Evolutionary conservation across 257 asterid species (phyloP), one percentile per base, ranked within the genome.

Genomic region (Rhazya stricta): DNA sequence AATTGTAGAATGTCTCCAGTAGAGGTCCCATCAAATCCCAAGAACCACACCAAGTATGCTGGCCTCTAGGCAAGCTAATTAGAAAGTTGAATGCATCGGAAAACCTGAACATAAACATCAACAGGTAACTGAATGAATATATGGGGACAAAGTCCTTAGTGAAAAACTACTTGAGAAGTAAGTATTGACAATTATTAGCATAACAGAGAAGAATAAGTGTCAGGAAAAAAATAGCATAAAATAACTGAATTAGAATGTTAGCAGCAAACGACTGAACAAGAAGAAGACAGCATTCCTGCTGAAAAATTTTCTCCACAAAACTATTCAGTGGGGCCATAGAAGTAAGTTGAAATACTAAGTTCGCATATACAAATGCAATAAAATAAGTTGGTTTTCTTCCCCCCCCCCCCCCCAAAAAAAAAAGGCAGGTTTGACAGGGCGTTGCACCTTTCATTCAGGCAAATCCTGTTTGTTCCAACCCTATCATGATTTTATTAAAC

Each of bases 11-110:
- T 68, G 99, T 91, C 86, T 94, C 99, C 54, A 94, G 87, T 61
- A 94, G 88, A 73, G 99, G 99, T 42, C 98, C 97, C 98, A 94
- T 94, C 46, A 94, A 77, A 72, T 90, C 96, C 96, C 94, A 91
- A 51, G 85, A 85, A 67, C 89, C 88, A 72, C 99, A 94, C 97
- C 99, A 94, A 61, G 91, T 91, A 77, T 94, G 99, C 30, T 79
- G 74, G 71, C 83, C 91, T 43, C 81, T 72, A 19, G 98, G 94
- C 84, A 92, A 82, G 75, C 81, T 76, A 58, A 83, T 89, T 85
- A 94, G 73, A 78, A 90, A 86, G 81, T 77, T 89, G 92, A 92
- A 94, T 70, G 96, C 96, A 75, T 94, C 97, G 16, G 96, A 83
- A 91, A 94, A 94, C 98, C 98, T 93, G 94, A 70, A 78, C 37